Conservation (phyloP, 83 land plant species). For the Picea engelmannii region DNA sequence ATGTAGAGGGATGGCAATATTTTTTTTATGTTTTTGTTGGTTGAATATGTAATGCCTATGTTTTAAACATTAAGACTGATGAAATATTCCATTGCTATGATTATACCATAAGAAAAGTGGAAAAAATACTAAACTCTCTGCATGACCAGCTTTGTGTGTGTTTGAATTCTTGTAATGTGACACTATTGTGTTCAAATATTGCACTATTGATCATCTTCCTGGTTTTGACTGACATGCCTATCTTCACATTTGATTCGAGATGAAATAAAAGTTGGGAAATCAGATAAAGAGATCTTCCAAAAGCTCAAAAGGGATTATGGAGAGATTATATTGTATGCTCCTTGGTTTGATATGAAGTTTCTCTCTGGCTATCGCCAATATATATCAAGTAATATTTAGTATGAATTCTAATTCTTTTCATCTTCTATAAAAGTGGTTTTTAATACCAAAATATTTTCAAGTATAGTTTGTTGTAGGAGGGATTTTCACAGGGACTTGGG, state of each 20-base stretch:
- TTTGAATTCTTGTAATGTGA: background rate
- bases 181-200: background rate
- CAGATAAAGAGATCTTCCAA: conserved; percentile 70
- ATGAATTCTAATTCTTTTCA: background rate
- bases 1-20: too few relatives aligned
- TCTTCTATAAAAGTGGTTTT: background rate
- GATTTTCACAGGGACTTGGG: conserved; percentile 47
- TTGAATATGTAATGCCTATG: too few relatives aligned
- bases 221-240: background rate
- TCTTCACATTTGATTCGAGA: conserved; percentile 72
- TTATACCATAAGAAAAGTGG: conserved; percentile 4
- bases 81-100: too few relatives aligned
- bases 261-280: conserved; percentile 66
- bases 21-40: too few relatives aligned
- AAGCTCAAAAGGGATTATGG: conserved; percentile 81
- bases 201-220: background rate
- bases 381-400: background rate
- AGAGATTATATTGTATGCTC: conserved; percentile 79
- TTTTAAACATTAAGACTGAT: too few relatives aligned
- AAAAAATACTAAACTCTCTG: background rate
- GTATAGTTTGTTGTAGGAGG: conserved; percentile 57
- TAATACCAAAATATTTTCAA: background rate
- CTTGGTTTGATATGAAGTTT: conserved; percentile 85
- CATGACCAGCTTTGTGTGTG: background rate
- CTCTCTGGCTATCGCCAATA: conserved; percentile 81